These are phyloP conservation scores for Collybia nuda DNA, from an alignment of 768 basidiomycete genomes.

Conservation along the genomic window DNA sequence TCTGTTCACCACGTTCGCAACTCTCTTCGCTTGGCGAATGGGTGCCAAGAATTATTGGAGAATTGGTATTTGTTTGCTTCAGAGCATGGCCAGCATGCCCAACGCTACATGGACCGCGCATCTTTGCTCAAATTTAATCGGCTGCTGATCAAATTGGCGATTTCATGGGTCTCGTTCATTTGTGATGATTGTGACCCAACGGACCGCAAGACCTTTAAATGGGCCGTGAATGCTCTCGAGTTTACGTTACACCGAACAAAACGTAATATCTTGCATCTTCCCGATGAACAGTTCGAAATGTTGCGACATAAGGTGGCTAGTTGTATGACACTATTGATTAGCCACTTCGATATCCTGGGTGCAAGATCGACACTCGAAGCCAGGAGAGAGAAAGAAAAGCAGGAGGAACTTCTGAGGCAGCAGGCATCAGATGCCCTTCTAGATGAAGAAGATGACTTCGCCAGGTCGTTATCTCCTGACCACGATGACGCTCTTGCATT, in stretches of 20 bases:
- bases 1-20: constrained; percentile 86
- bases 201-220: constrained; percentile 94
- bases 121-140: constrained; percentile 76
- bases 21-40: constrained; percentile 56
- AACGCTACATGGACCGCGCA: constrained; percentile 81
- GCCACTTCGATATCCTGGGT: constrained; percentile 97
- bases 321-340: constrained; percentile 96
- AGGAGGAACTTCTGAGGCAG: constrained; percentile 58
- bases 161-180: constrained; percentile 98
- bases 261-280: constrained; percentile 87
- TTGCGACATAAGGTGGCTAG: constrained; percentile 89
- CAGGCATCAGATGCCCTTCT: constrained; percentile 46
- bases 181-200: constrained; percentile 97
- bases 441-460: constrained; percentile 52
- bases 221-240: constrained; percentile 96
- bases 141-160: constrained; percentile 84
- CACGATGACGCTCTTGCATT: constrained; percentile 46
- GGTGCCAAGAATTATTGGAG: constrained; percentile 82
- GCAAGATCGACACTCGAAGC: constrained; percentile 88
- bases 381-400: constrained; percentile 84
- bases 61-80: constrained; percentile 98
- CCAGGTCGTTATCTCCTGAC: constrained; percentile 29
- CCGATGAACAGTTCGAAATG: constrained; percentile 86
- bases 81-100: constrained; percentile 89
- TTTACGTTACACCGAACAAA: constrained; percentile 87